Conservation (phyloP, 371 early-diverging fungal genomes). For the Circinella umbellata region DNA sequence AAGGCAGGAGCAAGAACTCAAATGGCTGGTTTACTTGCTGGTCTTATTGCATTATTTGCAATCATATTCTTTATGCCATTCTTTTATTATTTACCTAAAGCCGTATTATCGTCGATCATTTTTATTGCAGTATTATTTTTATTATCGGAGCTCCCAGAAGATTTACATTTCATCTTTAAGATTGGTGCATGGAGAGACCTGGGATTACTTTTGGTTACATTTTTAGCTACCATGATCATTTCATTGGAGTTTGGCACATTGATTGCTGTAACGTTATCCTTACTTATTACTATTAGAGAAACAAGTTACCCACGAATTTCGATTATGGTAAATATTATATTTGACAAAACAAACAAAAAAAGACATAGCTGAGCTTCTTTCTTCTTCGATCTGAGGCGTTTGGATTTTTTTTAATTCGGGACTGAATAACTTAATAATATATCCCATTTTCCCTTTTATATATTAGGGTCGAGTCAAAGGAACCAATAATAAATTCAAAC, state of each 20-base stretch:
- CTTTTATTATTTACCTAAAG: conserved; percentile 87
- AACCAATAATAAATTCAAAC: conserved; percentile 50
- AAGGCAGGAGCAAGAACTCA: conserved; percentile 88
- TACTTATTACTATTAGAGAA: conserved; percentile 88
- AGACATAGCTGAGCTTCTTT: no score
- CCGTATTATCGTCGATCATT: conserved; percentile 86
- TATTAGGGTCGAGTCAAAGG: conserved; percentile 52
- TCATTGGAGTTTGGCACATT: conserved; percentile 92
- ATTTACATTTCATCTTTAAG: conserved; percentile 79
- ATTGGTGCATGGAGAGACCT: conserved; percentile 90
- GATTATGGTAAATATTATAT: conserved; percentile 59
- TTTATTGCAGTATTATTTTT: conserved; percentile 85
- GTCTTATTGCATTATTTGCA: conserved; percentile 72
- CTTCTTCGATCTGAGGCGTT: no score
- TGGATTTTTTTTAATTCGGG: no score
- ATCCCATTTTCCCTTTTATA: background rate
- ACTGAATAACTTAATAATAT: background rate
- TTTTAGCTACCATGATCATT: conserved; percentile 80
- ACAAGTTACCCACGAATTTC: conserved; percentile 85
- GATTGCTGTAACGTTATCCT: conserved; percentile 81
- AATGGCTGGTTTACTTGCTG: conserved; percentile 81
- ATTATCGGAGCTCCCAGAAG: conserved; percentile 81
- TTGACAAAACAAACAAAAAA: background rate
- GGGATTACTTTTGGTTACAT: conserved; percentile 78
- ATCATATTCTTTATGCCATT: conserved; percentile 78